Evolutionary conservation across 176 grass and related monocot genomes (phyloP).

Genomic region (Puccinellia tenuiflora): DNA sequence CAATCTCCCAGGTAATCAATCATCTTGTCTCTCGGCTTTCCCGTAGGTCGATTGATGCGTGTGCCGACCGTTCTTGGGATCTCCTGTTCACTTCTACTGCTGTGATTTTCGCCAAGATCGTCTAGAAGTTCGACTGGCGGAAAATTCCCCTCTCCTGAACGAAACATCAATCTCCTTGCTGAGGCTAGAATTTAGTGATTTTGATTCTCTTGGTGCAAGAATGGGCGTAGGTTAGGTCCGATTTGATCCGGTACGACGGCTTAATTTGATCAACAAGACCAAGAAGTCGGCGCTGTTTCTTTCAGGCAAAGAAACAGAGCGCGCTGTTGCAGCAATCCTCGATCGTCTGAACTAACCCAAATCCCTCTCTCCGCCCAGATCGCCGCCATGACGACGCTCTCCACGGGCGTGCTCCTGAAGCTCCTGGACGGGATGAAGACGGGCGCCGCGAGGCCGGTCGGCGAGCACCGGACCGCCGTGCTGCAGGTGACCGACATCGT

Average conservation of each 20-base stretch:
- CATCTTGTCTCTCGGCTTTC: background rate
- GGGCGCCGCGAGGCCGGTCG: constrained; percentile 45
- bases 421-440: constrained; percentile 67
- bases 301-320: background rate
- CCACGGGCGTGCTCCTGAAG: constrained; percentile 64
- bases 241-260: background rate
- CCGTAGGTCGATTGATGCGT: background rate
- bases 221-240: background rate
- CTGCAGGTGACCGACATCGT: constrained; percentile 94
- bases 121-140: background rate
- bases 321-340: background rate
- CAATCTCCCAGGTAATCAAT: background rate
- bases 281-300: background rate
- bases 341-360: background rate
- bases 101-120: background rate
- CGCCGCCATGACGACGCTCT: constrained; percentile 51
- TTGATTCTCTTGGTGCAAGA: background rate
- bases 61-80: background rate
- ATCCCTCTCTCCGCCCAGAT: background rate
- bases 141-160: background rate
- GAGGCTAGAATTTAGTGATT: background rate
- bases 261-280: background rate
- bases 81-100: background rate
- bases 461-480: constrained; percentile 66
- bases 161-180: background rate